A percentile compares a stretch with the other conserved stretches of the same genome.
Conservation (phyloP, 176 grass and related monocot genomes). For the Phragmites australis region DNA sequence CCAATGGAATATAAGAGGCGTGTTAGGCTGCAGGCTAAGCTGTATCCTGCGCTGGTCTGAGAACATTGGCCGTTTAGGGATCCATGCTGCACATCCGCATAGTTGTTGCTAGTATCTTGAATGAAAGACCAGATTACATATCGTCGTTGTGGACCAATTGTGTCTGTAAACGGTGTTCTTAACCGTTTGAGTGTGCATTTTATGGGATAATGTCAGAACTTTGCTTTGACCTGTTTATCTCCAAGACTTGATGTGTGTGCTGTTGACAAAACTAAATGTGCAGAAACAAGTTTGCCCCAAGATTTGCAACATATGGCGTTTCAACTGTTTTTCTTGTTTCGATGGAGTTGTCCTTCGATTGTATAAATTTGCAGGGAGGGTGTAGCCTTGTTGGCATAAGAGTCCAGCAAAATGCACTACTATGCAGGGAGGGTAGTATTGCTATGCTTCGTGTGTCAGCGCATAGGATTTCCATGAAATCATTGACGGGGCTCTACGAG, state of each 20-base stretch:
- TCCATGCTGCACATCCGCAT: slow-evolving; percentile 55
- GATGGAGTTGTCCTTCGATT: background rate
- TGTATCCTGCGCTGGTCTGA: slow-evolving; percentile 73
- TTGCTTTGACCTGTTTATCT: background rate
- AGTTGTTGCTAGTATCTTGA: slow-evolving; percentile 48
- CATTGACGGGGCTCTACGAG: background rate
- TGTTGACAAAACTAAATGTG: background rate
- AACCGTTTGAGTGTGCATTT: slow-evolving; percentile 25
- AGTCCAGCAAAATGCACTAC: background rate
- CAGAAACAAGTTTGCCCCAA: background rate
- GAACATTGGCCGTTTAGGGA: slow-evolving; percentile 17
- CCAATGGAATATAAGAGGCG: slow-evolving; percentile 73
- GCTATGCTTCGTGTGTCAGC: background rate
- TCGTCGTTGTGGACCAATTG: slow-evolving; percentile 27
- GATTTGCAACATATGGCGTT: background rate
- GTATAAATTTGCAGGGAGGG: background rate
- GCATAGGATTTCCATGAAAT: background rate
- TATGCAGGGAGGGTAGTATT: background rate
- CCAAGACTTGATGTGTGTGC: background rate
- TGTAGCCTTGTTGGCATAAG: background rate
- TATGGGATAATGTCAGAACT: slow-evolving; percentile 30
- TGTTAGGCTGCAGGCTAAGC: slow-evolving; percentile 71
- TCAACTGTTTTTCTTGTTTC: background rate
- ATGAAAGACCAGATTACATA: slow-evolving; percentile 44
- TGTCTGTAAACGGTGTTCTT: slow-evolving; percentile 10